These are phyloP conservation scores for Selaginella moellendorffii DNA, from an alignment of 75 land plant species.

Conservation along the genomic window DNA sequence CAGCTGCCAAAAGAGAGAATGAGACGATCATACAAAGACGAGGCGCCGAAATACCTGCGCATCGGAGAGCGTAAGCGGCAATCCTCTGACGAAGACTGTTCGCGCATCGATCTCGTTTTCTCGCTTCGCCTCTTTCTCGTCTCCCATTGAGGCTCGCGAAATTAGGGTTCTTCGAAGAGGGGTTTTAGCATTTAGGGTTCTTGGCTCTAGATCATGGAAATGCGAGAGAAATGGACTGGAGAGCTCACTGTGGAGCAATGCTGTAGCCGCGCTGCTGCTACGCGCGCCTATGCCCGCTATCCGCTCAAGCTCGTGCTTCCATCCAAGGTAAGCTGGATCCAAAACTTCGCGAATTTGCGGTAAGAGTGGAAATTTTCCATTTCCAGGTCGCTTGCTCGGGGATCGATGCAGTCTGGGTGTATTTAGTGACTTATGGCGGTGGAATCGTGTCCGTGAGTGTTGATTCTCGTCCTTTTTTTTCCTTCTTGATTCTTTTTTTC, in stretches of 20 bases:
- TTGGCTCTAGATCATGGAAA: too few species aligned
- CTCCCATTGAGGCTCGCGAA: too few species aligned
- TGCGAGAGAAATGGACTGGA: conserved; percentile 5
- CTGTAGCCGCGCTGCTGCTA: conserved; percentile 13
- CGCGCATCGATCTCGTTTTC: conserved; percentile 13
- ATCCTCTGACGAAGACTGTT: conserved; percentile 26
- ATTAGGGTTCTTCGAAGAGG: too few species aligned
- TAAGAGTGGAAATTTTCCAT: too few species aligned
- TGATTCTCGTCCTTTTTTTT: neutral
- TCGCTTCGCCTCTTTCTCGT: neutral
- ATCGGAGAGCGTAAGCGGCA: conserved; percentile 22
- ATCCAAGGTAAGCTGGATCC: conserved; percentile 3
- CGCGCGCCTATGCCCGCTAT: conserved; percentile 13
- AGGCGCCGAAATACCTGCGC: conserved; percentile 14
- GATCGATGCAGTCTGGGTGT: conserved; percentile 76
- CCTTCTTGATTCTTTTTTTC: conserved; percentile 7
- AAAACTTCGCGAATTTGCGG: too few species aligned
- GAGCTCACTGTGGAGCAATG: conserved; percentile 15
- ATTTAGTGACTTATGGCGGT: conserved; percentile 71
- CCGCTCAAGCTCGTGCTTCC: conserved; percentile 21
- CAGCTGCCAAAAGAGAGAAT: conserved; percentile 29
- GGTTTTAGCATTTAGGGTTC: neutral
- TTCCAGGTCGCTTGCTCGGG: conserved; percentile 15
- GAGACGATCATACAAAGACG: neutral
- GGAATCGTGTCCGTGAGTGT: conserved; percentile 67